phyloP scores from a whole-genome alignment of 495 filamentous ascomycete genomes.

The Hyphodiscus hymeniophilus region DNA sequence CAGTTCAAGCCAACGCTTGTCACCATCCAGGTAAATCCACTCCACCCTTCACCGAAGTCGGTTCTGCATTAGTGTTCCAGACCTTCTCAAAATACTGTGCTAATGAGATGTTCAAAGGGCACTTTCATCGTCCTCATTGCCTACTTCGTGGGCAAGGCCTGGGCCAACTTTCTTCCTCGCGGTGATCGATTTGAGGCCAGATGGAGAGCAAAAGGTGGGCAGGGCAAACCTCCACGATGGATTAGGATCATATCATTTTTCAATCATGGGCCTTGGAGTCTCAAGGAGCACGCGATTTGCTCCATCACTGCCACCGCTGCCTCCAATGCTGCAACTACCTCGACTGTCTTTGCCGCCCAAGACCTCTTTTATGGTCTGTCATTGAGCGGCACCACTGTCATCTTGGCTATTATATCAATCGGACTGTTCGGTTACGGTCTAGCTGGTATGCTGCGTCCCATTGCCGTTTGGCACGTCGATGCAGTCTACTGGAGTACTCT shows the following conservation, averaged over 20 bases:
- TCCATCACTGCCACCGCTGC: constrained; percentile 58
- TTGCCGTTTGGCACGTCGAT: constrained; percentile 45
- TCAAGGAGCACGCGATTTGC: constrained; percentile 70
- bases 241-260: constrained; percentile 28
- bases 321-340: constrained; percentile 26
- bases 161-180: constrained; percentile 26
- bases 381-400: constrained; percentile 25
- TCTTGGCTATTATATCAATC: constrained; percentile 34
- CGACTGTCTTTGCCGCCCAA: constrained; percentile 33
- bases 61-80: too few relatives aligned
- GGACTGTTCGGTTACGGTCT: constrained; percentile 47
- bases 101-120: too few relatives aligned
- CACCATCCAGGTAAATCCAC: constrained; percentile 29
- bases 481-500: constrained; percentile 36
- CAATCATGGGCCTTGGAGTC: constrained; percentile 64
- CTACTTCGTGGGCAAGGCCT: constrained; percentile 26
- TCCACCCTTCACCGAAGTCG: too few relatives aligned
- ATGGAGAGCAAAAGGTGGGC: constrained; percentile 10
- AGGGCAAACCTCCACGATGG: constrained; percentile 28
- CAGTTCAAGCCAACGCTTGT: constrained; percentile 39
- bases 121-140: constrained; percentile 36
- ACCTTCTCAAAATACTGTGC: too few relatives aligned
- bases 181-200: constrained; percentile 6
- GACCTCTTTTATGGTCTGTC: constrained; percentile 35
- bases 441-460: constrained; percentile 42